Conservation (phyloP, 768 basidiomycete species). For the Pleurotus citrinopileatus region DNA sequence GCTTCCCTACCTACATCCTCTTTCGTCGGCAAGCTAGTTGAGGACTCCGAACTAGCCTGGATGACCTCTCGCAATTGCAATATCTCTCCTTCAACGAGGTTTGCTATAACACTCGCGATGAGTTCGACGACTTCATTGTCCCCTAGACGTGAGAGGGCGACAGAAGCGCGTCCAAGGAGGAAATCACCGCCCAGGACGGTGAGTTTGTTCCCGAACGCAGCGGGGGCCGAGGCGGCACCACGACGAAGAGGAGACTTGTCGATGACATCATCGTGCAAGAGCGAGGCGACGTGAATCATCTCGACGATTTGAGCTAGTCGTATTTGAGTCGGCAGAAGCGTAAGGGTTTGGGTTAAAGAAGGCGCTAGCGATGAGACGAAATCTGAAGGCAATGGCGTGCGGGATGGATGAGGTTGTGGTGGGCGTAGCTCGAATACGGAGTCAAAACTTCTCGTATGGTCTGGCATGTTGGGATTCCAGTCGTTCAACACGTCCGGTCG, state of each 20-base stretch:
- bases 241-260: conserved; percentile 65
- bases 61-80: conserved; percentile 65
- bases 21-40: neutral
- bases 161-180: conserved; percentile 85
- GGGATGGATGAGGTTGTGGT: conserved; percentile 32
- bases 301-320: conserved; percentile 95
- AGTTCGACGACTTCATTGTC: conserved; percentile 91
- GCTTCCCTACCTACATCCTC: conserved; percentile 34
- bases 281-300: conserved; percentile 95
- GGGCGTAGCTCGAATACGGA: conserved; percentile 50
- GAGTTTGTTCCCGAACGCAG: conserved; percentile 86
- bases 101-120: conserved; percentile 87
- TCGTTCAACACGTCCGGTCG: conserved; percentile 84
- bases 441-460: conserved; percentile 68
- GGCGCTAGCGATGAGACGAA: conserved; percentile 15
- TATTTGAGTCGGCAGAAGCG: conserved; percentile 81
- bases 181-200: conserved; percentile 95
- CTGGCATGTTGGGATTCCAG: conserved; percentile 86
- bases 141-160: conserved; percentile 84
- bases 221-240: conserved; percentile 58
- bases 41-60: neutral
- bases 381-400: conserved; percentile 22
- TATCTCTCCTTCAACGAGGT: conserved; percentile 96
- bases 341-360: conserved; percentile 28
- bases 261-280: conserved; percentile 90